Evolutionary conservation across 352 stramenopile genomes (phyloP).

Genomic region (Globisporangium nunn): DNA sequence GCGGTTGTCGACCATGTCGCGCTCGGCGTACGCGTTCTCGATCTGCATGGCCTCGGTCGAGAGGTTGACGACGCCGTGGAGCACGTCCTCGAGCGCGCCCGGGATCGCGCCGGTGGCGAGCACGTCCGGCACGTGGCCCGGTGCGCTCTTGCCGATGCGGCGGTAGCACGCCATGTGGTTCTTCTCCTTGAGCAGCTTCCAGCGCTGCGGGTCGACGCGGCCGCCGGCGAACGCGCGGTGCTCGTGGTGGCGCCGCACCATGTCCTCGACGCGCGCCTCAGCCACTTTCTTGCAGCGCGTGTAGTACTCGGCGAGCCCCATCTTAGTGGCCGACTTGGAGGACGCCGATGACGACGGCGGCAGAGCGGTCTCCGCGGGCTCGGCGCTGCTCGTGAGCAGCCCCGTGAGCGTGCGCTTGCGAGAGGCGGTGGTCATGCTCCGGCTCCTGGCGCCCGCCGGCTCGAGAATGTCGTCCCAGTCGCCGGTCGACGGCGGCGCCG

Average conservation of each 20-base stretch:
- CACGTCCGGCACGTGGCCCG: slow-evolving; percentile 8
- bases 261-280: slow-evolving; percentile 14
- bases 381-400: slow-evolving; percentile 1
- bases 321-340: not conserved
- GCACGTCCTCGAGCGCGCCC: slow-evolving; percentile 11
- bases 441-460: not conserved
- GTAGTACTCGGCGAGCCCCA: slow-evolving; percentile 9
- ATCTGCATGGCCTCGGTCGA: slow-evolving; percentile 17
- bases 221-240: slow-evolving; percentile 1
- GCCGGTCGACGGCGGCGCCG: not conserved
- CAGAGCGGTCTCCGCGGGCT: not conserved
- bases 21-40: slow-evolving; percentile 13
- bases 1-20: slow-evolving; percentile 15
- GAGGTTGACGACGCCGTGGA: slow-evolving; percentile 16
- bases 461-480: slow-evolving; percentile 5
- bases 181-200: slow-evolving; percentile 17
- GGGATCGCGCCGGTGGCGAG: slow-evolving; percentile 7
- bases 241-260: slow-evolving; percentile 13
- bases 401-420: slow-evolving; percentile 16
- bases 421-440: slow-evolving; percentile 4
- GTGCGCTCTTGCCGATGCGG: slow-evolving; percentile 4
- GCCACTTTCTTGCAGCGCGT: slow-evolving; percentile 11
- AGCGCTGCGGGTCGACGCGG: slow-evolving; percentile 7
- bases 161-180: slow-evolving; percentile 14
- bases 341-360: not conserved